phyloP scores from a whole-genome alignment of 1,284 basidiomycete species.

The Microbotryum scabiosae region DNA sequence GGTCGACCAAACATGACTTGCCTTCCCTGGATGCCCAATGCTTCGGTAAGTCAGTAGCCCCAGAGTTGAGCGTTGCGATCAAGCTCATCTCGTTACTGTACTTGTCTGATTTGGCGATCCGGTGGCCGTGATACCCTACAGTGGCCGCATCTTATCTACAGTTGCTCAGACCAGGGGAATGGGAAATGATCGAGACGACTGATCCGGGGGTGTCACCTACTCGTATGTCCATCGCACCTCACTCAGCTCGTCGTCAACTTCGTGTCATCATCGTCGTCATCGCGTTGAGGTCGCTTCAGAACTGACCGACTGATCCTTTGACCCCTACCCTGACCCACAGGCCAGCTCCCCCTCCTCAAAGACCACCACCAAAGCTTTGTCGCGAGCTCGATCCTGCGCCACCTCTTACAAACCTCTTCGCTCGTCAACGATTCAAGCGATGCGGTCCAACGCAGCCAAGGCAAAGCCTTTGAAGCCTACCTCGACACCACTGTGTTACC shows the following conservation, averaged over 20 bases:
- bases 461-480: slow-evolving; percentile 19
- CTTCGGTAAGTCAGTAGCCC: slow-evolving; percentile 6
- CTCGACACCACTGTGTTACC: slow-evolving; percentile 25
- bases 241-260: neutral
- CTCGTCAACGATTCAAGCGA: neutral
- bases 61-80: too few relatives aligned
- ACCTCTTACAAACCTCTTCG: slow-evolving; percentile 5
- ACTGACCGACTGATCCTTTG: too few relatives aligned
- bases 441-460: neutral
- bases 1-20: slow-evolving; percentile 17
- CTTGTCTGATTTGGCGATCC: neutral
- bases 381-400: slow-evolving; percentile 15
- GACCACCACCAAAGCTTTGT: slow-evolving; percentile 9
- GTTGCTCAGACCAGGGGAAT: slow-evolving; percentile 20
- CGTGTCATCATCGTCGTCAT: too few relatives aligned
- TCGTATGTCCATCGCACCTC: neutral
- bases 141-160: slow-evolving; percentile 28
- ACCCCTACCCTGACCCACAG: too few relatives aligned
- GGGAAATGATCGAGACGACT: slow-evolving; percentile 13
- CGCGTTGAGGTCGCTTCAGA: neutral
- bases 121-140: neutral
- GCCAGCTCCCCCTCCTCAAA: slow-evolving; percentile 18
- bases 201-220: slow-evolving; percentile 11
- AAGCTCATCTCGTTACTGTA: neutral
- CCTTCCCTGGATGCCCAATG: slow-evolving; percentile 22